Evolutionary conservation across 208 protist species (phyloP).

Genomic region (Trichomonas tenax): DNA sequence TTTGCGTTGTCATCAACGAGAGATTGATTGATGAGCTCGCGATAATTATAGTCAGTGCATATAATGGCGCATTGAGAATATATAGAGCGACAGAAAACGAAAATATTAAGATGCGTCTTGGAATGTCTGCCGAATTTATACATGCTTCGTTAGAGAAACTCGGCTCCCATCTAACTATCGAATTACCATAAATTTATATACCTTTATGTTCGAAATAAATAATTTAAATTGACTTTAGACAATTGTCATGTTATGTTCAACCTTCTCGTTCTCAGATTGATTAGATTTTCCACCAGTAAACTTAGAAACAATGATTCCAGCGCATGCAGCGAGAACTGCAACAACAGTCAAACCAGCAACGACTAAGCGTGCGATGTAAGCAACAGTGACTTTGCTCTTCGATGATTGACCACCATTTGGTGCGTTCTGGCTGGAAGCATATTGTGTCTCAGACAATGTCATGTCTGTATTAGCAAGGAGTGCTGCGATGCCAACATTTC

Average conservation of each 20-base stretch:
- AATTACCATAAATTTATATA: neutral
- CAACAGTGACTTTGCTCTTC: no score
- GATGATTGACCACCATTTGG: no score
- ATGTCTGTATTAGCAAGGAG: neutral
- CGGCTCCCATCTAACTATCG: neutral
- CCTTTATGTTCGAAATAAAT: neutral
- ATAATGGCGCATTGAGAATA: neutral
- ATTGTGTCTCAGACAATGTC: neutral
- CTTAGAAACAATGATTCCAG: no score
- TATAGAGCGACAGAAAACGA: neutral
- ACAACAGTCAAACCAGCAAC: no score
- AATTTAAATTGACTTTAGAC: no score
- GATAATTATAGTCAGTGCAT: neutral
- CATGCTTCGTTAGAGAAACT: neutral
- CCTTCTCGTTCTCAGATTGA: no score
- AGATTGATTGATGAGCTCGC: neutral
- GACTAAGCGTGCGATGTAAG: no score
- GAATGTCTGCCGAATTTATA: neutral
- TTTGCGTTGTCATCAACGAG: neutral
- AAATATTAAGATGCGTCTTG: neutral
- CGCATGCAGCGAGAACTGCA: no score
- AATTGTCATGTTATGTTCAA: no score
- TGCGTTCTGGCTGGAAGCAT: no score
- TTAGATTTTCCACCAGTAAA: no score
- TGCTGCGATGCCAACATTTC: neutral